Evolutionary conservation across 345 rosid species (phyloP).

Genomic region (Syzygium grande): DNA sequence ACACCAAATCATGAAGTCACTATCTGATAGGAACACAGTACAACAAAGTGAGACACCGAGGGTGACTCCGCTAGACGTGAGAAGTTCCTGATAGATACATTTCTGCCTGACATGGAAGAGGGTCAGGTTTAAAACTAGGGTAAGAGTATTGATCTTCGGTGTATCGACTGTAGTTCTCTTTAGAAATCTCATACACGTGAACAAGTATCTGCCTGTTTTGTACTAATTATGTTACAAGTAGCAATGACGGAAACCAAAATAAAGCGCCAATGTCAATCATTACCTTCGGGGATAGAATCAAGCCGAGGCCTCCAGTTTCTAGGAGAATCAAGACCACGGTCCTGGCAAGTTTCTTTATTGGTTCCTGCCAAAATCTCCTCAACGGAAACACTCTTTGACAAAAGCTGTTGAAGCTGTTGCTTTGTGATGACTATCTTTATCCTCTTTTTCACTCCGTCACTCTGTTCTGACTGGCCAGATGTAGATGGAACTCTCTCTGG

Average conservation of each 20-base stretch:
- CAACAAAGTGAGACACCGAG: background rate
- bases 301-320: slow-evolving; percentile 39
- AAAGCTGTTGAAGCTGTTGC: slow-evolving; percentile 19
- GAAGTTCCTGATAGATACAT: background rate
- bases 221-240: background rate
- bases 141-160: background rate
- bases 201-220: background rate
- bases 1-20: background rate
- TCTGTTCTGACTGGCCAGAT: background rate
- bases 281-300: slow-evolving; percentile 37
- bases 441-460: slow-evolving; percentile 11
- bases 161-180: background rate
- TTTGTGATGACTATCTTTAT: slow-evolving; percentile 36
- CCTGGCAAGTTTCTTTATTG: background rate
- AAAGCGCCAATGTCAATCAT: slow-evolving; percentile 5
- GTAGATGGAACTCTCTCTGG: background rate
- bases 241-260: background rate
- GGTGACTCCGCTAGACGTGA: background rate
- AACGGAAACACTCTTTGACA: slow-evolving; percentile 15
- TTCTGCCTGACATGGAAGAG: background rate
- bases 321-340: slow-evolving; percentile 2
- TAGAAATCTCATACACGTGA: background rate
- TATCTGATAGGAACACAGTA: background rate
- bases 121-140: background rate
- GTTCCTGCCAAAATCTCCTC: slow-evolving; percentile 7